Evolutionary conservation across 768 basidiomycete genomes (phyloP).

Genomic region (Naganishia vaughanmartiniae): DNA sequence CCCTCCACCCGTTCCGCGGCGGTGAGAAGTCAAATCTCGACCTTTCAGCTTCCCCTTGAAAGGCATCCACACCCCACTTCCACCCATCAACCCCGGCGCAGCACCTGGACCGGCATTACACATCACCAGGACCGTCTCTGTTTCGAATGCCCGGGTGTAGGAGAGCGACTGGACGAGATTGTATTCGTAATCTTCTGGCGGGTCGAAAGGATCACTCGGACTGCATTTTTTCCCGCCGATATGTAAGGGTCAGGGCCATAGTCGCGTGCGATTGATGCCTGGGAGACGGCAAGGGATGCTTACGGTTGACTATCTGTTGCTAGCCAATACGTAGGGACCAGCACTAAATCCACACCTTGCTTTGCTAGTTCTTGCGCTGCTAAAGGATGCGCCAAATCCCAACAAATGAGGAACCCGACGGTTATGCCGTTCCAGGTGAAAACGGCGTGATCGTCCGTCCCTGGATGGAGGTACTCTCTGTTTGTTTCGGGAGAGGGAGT

Average conservation of each 20-base stretch:
- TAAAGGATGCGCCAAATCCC: conserved; percentile 46
- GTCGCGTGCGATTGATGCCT: not conserved
- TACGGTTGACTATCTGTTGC: conserved; percentile 47
- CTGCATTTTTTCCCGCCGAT: conserved; percentile 19
- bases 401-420: conserved; percentile 46
- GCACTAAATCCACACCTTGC: conserved; percentile 44
- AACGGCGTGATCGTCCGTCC: conserved; percentile 37
- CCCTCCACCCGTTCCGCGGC: not conserved
- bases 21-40: not conserved
- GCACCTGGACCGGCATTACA: conserved; percentile 41
- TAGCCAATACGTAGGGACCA: conserved; percentile 47
- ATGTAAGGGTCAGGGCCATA: not conserved
- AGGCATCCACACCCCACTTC: conserved; percentile 44
- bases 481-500: not conserved
- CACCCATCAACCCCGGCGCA: conserved; percentile 42
- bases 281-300: conserved; percentile 15
- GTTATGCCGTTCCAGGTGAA: conserved; percentile 44
- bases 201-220: conserved; percentile 33
- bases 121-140: conserved; percentile 44
- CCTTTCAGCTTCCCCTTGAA: conserved; percentile 38
- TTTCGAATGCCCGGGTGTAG: conserved; percentile 41
- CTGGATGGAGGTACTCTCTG: conserved; percentile 43
- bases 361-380: conserved; percentile 40
- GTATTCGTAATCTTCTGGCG: conserved; percentile 39
- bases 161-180: conserved; percentile 39